A percentile compares a stretch with the other conserved stretches of the same genome.
Conservation (phyloP, 2,329 filamentous ascomycete species). For the Didymella pinodella region DNA sequence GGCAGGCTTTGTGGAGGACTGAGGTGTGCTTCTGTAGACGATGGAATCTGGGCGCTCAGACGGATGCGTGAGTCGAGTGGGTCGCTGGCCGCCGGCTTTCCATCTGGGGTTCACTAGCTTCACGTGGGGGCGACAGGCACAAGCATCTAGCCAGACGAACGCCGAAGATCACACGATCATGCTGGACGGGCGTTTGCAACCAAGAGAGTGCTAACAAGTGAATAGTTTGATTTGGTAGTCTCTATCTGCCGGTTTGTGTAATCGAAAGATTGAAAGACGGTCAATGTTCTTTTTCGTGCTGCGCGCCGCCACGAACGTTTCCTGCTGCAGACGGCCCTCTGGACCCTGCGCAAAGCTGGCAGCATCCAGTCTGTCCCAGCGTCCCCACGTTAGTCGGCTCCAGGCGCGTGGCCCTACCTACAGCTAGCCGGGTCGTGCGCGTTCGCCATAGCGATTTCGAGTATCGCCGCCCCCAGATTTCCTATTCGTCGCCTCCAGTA, state of each 20-base stretch:
- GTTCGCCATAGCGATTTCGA: conserved; percentile 17
- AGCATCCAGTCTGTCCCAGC: conserved; percentile 2
- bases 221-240: not conserved
- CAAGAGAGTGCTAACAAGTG: not conserved
- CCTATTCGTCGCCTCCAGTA: conserved; percentile 4
- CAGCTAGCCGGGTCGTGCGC: conserved; percentile 11
- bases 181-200: not conserved
- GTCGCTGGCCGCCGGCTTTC: conserved; percentile 8
- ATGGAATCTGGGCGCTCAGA: conserved; percentile 17
- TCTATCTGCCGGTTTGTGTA: not conserved
- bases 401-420: conserved; percentile 16
- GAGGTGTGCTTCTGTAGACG: conserved; percentile 17
- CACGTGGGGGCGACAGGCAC: conserved; percentile 20
- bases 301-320: not conserved
- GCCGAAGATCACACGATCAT: conserved; percentile 17
- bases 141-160: conserved; percentile 8
- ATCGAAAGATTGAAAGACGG: not conserved
- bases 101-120: conserved; percentile 15
- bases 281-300: not conserved
- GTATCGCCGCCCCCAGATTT: conserved; percentile 23
- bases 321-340: conserved; percentile 2
- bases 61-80: conserved; percentile 19
- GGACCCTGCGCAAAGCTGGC: conserved; percentile 4
- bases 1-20: conserved; percentile 5
- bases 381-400: conserved; percentile 7